Percentiles rank a stretch among this genome's conserved stretches.
Evolutionary conservation across 805 yeast species (phyloP).

Genomic region (Schwanniomyces yamadae): DNA sequence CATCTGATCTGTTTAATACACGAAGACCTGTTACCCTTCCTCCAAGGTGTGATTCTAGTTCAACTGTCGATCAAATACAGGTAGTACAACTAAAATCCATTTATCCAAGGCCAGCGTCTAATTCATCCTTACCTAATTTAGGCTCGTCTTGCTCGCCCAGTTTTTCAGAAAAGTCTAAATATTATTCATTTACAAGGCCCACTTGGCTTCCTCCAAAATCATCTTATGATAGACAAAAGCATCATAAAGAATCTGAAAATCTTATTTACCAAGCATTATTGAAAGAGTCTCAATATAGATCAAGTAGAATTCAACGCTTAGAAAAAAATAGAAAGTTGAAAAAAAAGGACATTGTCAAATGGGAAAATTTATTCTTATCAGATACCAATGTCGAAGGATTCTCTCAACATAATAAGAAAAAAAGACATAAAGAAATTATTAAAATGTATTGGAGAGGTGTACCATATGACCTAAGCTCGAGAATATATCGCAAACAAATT

Average conservation of each 20-base stretch:
- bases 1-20: too few species aligned
- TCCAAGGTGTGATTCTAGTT: not conserved
- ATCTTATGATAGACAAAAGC: conserved; percentile 50
- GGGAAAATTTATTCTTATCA: conserved; percentile 16
- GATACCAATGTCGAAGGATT: not conserved
- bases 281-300: conserved; percentile 34
- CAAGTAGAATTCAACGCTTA: conserved; percentile 27
- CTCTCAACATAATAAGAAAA: not conserved
- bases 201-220: conserved; percentile 66
- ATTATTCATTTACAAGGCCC: conserved; percentile 56
- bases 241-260: conserved; percentile 50
- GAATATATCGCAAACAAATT: conserved; percentile 52
- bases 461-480: conserved; percentile 32
- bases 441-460: conserved; percentile 26
- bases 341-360: conserved; percentile 30
- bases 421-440: conserved; percentile 5
- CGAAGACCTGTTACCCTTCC: too few species aligned
- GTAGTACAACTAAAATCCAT: not conserved
- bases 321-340: conserved; percentile 31
- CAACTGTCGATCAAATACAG: not conserved
- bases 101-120: conserved; percentile 1
- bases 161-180: conserved; percentile 6
- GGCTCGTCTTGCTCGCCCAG: not conserved
- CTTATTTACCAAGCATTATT: conserved; percentile 42
- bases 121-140: conserved; percentile 3